Conservation (phyloP, 176 grass and related monocot species). For the Rhynchospora tenuis region DNA sequence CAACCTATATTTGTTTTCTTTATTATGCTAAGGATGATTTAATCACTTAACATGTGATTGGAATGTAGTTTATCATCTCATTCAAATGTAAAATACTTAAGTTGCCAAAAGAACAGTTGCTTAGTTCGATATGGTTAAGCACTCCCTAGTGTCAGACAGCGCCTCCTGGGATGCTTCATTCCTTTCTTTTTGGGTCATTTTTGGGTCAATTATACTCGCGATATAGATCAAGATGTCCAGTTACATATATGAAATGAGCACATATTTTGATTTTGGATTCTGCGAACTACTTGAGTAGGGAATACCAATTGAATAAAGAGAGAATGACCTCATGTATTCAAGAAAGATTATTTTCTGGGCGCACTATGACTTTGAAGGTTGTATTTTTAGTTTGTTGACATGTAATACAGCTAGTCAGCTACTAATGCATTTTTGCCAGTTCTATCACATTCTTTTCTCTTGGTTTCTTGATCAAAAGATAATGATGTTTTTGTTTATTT, state of each 20-base stretch:
- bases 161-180: not conserved
- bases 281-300: too few species aligned
- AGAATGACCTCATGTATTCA: too few species aligned
- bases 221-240: too few species aligned
- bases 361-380: too few species aligned
- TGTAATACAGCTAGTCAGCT: too few species aligned
- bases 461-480: not conserved
- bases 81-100: constrained; percentile 2
- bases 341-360: too few species aligned
- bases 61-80: not conserved
- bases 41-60: not conserved
- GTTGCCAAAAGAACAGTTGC: not conserved
- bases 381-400: too few species aligned
- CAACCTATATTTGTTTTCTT: too few species aligned
- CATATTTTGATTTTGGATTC: too few species aligned
- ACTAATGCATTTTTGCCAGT: too few species aligned
- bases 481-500: constrained; percentile 3
- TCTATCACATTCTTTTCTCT: not conserved
- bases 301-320: too few species aligned
- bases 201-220: not conserved
- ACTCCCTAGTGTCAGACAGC: not conserved
- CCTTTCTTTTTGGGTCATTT: not conserved
- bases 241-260: too few species aligned
- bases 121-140: not conserved
- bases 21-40: not conserved